Evolutionary conservation across 2,329 filamentous ascomycete species (phyloP), one percentile per base, ranked within the genome.

Genomic region (Aspergillus intermedius): DNA sequence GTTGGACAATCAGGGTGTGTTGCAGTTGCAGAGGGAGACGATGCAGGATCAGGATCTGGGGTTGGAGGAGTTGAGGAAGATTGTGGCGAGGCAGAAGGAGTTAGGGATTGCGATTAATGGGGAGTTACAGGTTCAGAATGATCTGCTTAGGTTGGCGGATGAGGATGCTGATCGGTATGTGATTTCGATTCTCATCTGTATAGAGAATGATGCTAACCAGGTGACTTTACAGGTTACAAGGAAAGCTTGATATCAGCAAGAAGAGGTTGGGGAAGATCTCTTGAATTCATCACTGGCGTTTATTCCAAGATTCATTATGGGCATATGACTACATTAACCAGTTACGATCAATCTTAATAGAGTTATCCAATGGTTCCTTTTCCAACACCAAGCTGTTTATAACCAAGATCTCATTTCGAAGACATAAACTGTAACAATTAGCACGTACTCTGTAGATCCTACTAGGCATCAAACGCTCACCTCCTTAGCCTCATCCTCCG

Each of bases 401-500:
- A 35, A 13, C 37, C 19, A 39, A 22, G 25, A 30, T 12, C 35
- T 53, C 44, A 58, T 15, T 50, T 52, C 19, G 55, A 49, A 43
- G 52, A 49, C 42, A 54, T 42, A 15, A 58, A 58, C 35, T 44
- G 30, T 12, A 48, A 21, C 47, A 28, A 44, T 44, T 12, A 44
- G 41, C 41, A 48, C n/a, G 17, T 15, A 21, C 15, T 13, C 17
- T 44, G 17, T 40, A 19, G 17, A 19, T 22, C 21, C 4, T 9
- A 4, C 7, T 19, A 32, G 10, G 2, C 19, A 21, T 22, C 8
- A 13, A 39, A 46, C 35, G 28, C 65, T 60, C 50, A 69, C 68
- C 73, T 82, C 76, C 46, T 75, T 79, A n/a, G 86, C 89, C 59
- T 91, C 85, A 41, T 87, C 82, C 45, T 81, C 77, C 0, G 78